Evolutionary conservation across 352 stramenopile genomes (phyloP).

Genomic region (Phytopythium sindhum): DNA sequence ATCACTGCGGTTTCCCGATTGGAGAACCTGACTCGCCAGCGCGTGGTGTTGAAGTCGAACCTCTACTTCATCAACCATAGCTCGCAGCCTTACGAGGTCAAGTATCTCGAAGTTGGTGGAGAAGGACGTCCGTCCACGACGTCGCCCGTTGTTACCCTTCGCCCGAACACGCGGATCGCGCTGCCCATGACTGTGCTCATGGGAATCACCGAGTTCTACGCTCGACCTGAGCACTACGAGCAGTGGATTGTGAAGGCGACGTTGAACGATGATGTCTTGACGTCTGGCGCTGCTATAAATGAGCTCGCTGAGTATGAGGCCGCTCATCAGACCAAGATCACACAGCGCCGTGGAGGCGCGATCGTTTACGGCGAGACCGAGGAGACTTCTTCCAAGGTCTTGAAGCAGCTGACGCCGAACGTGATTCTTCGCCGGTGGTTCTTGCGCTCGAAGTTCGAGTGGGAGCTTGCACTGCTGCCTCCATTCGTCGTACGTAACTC

Average conservation of each 20-base stretch:
- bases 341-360: constrained; percentile 50
- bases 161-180: constrained; percentile 59
- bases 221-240: constrained; percentile 56
- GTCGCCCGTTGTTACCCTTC: constrained; percentile 57
- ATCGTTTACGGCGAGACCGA: constrained; percentile 80
- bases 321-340: constrained; percentile 39
- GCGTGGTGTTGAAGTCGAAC: constrained; percentile 77
- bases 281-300: constrained; percentile 45
- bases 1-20: constrained; percentile 67
- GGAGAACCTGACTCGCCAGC: constrained; percentile 58
- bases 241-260: constrained; percentile 75
- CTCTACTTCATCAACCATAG: constrained; percentile 82
- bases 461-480: constrained; percentile 70
- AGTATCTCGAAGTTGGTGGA: constrained; percentile 61
- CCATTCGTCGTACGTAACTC: constrained; percentile 87
- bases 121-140: constrained; percentile 42
- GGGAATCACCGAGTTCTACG: constrained; percentile 83
- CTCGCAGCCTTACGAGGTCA: constrained; percentile 66
- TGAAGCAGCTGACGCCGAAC: constrained; percentile 72
- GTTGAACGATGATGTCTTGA: constrained; percentile 77
- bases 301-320: constrained; percentile 59
- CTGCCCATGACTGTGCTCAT: constrained; percentile 69
- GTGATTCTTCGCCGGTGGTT: constrained; percentile 76
- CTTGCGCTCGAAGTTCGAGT: constrained; percentile 74
- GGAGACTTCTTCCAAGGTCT: constrained; percentile 65